Evolutionary conservation across 768 basidiomycete species (phyloP), one percentile per base, ranked within the genome.

Genomic region (Grammothele lineata): DNA sequence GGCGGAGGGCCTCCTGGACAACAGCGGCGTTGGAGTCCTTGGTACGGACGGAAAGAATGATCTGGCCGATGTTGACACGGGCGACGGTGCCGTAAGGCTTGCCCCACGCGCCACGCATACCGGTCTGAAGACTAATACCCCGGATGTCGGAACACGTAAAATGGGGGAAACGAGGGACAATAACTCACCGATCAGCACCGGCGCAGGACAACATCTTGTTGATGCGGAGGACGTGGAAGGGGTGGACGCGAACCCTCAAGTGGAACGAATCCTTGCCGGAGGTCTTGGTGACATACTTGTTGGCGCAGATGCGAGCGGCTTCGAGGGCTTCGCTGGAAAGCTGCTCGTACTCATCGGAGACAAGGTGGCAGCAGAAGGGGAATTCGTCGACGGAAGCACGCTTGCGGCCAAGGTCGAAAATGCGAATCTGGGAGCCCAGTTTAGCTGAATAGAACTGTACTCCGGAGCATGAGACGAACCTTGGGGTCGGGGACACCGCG

Each of bases 131-230:
- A 63, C 90, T 88, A 57, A n/a, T 34, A 14, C 32, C 23, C 43
- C 19, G 32, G 33, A 23, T 14, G 34, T 40, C 11, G 22, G 33
- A 22, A 33, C 17, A 47, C 25, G 19, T 18, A 10, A 21, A 32
- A 14, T 7, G 8, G n/a, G 5, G 3, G 1, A n/a, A 22, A n/a
- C 1, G 6, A 66, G 10, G 32, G 34, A 57, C 80, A n/a, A n/a
- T n/a, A n/a, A n/a, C n/a, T 37, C 51, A 87, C 90, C 91, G 77
- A 92, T 99, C 96, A 61, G 96, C 94, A 59, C 96, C 95, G 60
- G 96, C 96, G 67, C 96, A 98, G 49, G 86, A 89, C 78, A 98
- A 88, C 91, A 96, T 98, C 85, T 99, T 98, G 88, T 98, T 96
- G 84, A 96, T 96, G 55, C 96, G 88, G 73, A 99, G 71, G 61